Base-by-base conservation (phyloP, 352 stramenopile genomes). In the Phytopythium mirpurense region DNA sequence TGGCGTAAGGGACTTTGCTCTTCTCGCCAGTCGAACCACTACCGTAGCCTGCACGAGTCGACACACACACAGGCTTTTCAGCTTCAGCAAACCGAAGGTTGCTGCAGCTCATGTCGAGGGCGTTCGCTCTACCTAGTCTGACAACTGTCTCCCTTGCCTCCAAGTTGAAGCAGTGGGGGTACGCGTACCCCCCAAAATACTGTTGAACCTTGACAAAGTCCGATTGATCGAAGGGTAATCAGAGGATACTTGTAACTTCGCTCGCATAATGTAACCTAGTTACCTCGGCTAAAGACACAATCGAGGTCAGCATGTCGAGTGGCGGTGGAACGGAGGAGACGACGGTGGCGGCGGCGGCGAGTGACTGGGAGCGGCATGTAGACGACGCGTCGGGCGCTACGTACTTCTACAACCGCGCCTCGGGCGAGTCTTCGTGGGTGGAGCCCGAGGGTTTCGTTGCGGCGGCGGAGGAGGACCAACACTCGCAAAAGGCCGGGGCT, bases 321-420 rank as follows among this genome's bases (percentile, higher is more conserved):
- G 15, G 19, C 27, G 26, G 12, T 2, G 41, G 11, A 10, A 5
- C 23, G n/a, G 47, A 54, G 3, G 26, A 24, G 21, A 16, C 18
- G 45, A 31, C 47, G 23, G 34, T 37, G 41, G 21, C 47, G 51
- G n/a, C 35, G 41, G 32, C 45, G 40, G 27, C 57, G 23, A 34
- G 40, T 41, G 74, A 74, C 55, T 92, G 82, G 82, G 67, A 87
- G 41, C 79, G 82, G 51, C 71, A 88, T 67, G 60, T 88, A 43
- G 83, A 95, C 59, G 74, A 91, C 34, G 53, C 49, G 27, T 80
- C 74, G n/a, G 52, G 70, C 18, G 65, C 69, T 31, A 36, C 65
- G 29, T 93, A 93, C 54, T 95, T 90, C 67, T 81, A 87, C 79
- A 95, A 93, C 48, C 36, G 47, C 18, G 43, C 46, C 47, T 90